Conservation (phyloP, 1,284 basidiomycete species). For the Salmacisia buchloeana region DNA sequence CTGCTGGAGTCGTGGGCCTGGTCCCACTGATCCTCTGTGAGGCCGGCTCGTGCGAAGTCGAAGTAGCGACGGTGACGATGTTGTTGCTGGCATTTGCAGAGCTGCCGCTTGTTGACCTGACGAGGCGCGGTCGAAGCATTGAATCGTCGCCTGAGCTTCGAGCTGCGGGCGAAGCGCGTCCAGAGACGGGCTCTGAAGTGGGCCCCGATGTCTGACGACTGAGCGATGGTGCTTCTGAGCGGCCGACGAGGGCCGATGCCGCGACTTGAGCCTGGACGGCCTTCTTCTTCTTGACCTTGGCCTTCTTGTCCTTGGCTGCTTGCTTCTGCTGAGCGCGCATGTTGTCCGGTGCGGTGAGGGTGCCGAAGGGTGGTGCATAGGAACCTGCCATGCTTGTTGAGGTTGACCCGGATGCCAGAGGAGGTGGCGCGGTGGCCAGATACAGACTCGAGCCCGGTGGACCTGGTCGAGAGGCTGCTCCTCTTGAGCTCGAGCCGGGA, state of each 20-base stretch:
- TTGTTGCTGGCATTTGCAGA: not conserved
- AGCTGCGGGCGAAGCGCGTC: not conserved
- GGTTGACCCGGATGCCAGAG: not conserved
- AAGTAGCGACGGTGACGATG: not conserved
- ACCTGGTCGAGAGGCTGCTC: not conserved
- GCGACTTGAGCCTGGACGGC: conserved; percentile 1
- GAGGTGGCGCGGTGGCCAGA: not conserved
- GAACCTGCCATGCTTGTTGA: no score
- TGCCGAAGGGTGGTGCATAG: no score
- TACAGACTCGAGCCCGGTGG: not conserved
- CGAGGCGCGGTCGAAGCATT: not conserved
- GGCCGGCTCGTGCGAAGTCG: not conserved
- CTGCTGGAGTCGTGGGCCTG: no score
- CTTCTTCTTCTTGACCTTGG: conserved; percentile 4
- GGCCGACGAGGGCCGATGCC: not conserved
- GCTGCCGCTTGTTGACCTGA: not conserved
- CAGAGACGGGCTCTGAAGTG: not conserved
- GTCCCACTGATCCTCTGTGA: no score
- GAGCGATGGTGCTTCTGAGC: not conserved
- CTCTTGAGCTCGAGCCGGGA: not conserved
- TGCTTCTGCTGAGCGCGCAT: conserved; percentile 8
- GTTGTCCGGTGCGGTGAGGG: conserved; percentile 3
- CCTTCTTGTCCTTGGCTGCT: conserved; percentile 5
- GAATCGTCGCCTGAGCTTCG: not conserved
- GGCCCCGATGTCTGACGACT: not conserved